Percentiles rank a stretch among this genome's conserved stretches.
Conservation (phyloP, 2,329 filamentous ascomycete species). For the Aspergillus caelatus region DNA sequence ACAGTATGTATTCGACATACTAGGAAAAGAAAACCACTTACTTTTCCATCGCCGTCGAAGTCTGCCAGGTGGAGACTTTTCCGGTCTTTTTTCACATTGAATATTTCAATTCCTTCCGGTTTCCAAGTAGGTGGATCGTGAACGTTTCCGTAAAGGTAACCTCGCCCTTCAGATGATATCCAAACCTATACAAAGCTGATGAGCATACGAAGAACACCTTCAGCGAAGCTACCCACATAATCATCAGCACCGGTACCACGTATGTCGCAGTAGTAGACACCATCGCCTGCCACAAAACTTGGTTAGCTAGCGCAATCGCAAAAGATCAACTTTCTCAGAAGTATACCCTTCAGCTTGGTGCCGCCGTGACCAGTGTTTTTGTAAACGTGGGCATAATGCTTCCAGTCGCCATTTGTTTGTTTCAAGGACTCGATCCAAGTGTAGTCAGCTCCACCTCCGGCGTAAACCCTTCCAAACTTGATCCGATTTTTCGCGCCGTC, state of each 20-base stretch:
- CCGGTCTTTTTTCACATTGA: not conserved
- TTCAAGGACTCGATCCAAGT: not conserved
- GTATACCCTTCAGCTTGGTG: conserved; percentile 1
- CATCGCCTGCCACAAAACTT: not conserved
- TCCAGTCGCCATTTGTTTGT: not conserved
- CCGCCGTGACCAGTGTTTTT: conserved; percentile 5
- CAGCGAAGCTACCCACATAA: not conserved
- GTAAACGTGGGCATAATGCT: not conserved
- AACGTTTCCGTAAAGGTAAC: not conserved
- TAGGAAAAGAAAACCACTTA: not conserved
- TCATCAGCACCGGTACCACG: conserved; percentile 2
- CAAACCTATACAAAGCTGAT: not conserved
- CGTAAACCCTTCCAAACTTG: not conserved
- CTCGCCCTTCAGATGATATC: not conserved
- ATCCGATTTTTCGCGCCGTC: not conserved
- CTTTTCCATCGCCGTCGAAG: conserved; percentile 31
- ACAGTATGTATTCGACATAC: not conserved
- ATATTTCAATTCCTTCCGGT: not conserved
- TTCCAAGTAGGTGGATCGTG: not conserved
- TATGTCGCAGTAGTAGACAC: conserved; percentile 1
- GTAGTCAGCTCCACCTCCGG: not conserved
- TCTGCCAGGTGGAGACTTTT: conserved; percentile 37
- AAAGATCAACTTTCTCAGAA: not conserved
- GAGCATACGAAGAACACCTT: not conserved
- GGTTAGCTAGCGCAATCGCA: not conserved